Conservation (phyloP, 208 protist species). For the Acanthamoeba castellanii region DNA sequence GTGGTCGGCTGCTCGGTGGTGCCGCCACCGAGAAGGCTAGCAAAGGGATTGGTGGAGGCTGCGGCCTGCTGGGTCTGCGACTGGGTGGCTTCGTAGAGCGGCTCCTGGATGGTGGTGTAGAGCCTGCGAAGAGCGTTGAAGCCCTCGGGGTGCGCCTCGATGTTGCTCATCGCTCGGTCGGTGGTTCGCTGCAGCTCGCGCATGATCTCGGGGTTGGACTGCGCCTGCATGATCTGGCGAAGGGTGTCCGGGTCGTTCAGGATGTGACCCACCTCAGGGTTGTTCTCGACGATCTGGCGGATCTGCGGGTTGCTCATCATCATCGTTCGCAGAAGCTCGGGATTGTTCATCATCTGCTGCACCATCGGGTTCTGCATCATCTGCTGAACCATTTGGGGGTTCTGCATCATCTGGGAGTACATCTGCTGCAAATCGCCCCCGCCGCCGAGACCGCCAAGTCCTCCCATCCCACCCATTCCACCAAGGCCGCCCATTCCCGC, state of each 20-base stretch:
- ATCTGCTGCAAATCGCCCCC: constrained; percentile 82
- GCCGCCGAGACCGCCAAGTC: constrained; percentile 75
- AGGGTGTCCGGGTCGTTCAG: constrained; percentile 89
- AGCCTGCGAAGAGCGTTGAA: constrained; percentile 86
- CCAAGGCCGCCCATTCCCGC: constrained; percentile 70
- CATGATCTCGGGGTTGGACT: constrained; percentile 91
- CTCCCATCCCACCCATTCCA: constrained; percentile 52
- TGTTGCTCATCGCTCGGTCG: constrained; percentile 90
- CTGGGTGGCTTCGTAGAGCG: constrained; percentile 83
- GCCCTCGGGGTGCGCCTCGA: constrained; percentile 89
- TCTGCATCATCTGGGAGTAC: constrained; percentile 86
- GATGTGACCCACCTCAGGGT: constrained; percentile 89
- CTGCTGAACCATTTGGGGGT: constrained; percentile 88
- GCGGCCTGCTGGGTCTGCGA: constrained; percentile 21
- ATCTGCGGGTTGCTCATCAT: constrained; percentile 91
- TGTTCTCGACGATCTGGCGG: constrained; percentile 87
- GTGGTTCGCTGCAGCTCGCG: constrained; percentile 91
- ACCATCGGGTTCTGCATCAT: constrained; percentile 88
- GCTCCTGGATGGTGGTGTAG: constrained; percentile 88
- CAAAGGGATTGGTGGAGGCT: constrained; percentile 64
- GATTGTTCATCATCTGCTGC: constrained; percentile 85
- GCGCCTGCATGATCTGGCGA: constrained; percentile 88
- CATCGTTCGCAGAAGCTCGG: constrained; percentile 83
- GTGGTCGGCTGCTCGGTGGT: constrained; percentile 49
- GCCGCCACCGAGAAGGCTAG: constrained; percentile 30